Evolutionary conservation across 2,329 filamentous ascomycete species (phyloP).

Genomic region (Emergomyces pasteurianus): DNA sequence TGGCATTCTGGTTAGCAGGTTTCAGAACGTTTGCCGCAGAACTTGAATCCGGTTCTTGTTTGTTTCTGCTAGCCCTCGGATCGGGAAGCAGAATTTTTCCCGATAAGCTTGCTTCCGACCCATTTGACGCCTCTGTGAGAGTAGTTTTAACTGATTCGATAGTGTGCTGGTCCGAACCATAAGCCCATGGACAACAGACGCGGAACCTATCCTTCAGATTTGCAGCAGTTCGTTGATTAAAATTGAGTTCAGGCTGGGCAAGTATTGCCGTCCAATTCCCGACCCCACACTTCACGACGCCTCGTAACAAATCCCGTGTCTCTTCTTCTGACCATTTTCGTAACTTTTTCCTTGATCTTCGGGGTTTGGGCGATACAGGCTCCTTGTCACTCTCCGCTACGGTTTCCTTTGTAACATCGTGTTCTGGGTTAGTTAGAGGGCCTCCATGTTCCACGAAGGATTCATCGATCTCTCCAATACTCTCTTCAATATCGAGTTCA

Average conservation of each 20-base stretch:
- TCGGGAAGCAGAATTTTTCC: constrained; percentile 13
- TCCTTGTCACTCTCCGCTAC: constrained; percentile 7
- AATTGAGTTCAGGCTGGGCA: constrained; percentile 43
- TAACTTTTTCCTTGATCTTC: constrained; percentile 37
- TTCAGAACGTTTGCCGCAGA: background rate
- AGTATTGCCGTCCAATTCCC: constrained; percentile 55
- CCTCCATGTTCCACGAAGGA: background rate
- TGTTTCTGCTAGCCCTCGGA: constrained; percentile 12
- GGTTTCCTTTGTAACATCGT: background rate
- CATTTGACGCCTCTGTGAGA: constrained; percentile 6
- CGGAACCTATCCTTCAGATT: constrained; percentile 52
- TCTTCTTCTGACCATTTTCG: constrained; percentile 50
- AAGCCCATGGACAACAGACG: constrained; percentile 41
- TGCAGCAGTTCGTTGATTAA: constrained; percentile 47
- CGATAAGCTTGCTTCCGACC: background rate
- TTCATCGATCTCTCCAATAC: constrained; percentile 9
- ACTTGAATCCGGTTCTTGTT: constrained; percentile 2
- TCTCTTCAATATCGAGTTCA: constrained; percentile 15
- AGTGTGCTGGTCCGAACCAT: constrained; percentile 29
- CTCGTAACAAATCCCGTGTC: constrained; percentile 45
- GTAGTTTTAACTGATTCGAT: constrained; percentile 23
- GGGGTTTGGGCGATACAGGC: constrained; percentile 18
- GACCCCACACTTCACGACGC: constrained; percentile 49
- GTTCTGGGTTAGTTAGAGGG: background rate
- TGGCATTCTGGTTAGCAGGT: background rate